Evolutionary conservation across 805 yeast species (phyloP).

Genomic region (Candida khao-thaluensis): DNA sequence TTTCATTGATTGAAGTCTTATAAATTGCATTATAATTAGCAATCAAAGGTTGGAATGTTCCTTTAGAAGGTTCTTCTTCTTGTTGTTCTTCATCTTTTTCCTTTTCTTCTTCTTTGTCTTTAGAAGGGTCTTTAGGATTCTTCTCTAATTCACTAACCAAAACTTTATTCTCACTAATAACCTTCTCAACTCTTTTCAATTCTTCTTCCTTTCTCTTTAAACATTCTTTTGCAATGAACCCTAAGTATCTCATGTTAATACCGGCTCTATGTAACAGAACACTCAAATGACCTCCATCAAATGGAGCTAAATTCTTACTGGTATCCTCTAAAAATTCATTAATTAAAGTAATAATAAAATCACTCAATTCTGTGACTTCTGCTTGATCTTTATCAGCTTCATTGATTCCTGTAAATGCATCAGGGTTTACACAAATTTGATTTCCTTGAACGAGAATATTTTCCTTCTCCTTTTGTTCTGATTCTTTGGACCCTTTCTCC

Average conservation of each 20-base stretch:
- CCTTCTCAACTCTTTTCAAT: conserved; percentile 18
- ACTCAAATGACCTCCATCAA: conserved; percentile 78
- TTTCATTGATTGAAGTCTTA: conserved; percentile 56
- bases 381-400: conserved; percentile 52
- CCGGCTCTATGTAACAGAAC: conserved; percentile 73
- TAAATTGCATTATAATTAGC: conserved; percentile 50
- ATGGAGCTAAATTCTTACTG: conserved; percentile 59
- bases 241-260: conserved; percentile 86
- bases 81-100: conserved; percentile 25
- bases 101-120: conserved; percentile 21
- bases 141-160: too few relatives aligned
- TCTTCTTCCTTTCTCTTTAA: conserved; percentile 20
- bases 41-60: conserved; percentile 41
- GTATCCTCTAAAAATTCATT: conserved; percentile 62
- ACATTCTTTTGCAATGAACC: conserved; percentile 49
- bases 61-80: conserved; percentile 30
- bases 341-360: conserved; percentile 59
- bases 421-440: conserved; percentile 71
- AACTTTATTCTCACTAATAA: conserved; percentile 25
- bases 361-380: conserved; percentile 68
- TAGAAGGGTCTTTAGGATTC: conserved; percentile 23
- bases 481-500: conserved; percentile 26
- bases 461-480: conserved; percentile 28
- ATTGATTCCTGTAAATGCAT: conserved; percentile 54
- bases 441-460: conserved; percentile 53